Conservation (phyloP, 768 basidiomycete species). For the Exsudoporus frostii region DNA sequence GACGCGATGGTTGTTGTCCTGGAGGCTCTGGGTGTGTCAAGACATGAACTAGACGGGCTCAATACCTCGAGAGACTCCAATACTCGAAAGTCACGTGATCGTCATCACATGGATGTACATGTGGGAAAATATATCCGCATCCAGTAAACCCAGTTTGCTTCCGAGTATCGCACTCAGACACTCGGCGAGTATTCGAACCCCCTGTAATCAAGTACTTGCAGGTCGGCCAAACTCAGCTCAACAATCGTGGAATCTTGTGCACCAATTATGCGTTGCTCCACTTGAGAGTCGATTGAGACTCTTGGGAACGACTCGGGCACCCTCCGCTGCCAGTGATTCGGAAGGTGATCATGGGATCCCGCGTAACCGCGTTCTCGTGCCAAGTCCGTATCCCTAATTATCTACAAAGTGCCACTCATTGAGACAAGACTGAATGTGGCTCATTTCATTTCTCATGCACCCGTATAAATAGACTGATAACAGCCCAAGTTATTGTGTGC, state of each 20-base stretch:
- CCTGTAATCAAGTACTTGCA: not conserved
- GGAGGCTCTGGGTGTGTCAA: slow-evolving; percentile 11
- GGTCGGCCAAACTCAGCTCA: too few relatives aligned
- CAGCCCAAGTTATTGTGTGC: not conserved
- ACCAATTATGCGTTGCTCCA: too few relatives aligned
- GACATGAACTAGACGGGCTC: slow-evolving; percentile 21
- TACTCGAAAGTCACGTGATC: slow-evolving; percentile 24
- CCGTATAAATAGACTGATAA: slow-evolving; percentile 7
- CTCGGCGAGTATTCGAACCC: too few relatives aligned
- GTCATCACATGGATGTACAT: slow-evolving; percentile 1
- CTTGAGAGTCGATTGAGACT: not conserved
- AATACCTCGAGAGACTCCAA: slow-evolving; percentile 11
- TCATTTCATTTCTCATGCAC: not conserved
- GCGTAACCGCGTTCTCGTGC: not conserved
- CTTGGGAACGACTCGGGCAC: not conserved
- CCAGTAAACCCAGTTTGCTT: not conserved
- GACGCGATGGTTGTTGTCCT: slow-evolving; percentile 9
- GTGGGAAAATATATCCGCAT: slow-evolving; percentile 15
- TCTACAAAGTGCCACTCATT: too few relatives aligned
- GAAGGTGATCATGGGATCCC: not conserved
- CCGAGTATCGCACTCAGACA: too few relatives aligned
- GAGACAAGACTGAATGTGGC: not conserved
- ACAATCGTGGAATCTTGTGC: not conserved
- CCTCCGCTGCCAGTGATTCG: not conserved
- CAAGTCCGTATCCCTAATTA: not conserved